Evolutionary conservation across 306 rosid species (phyloP).

Genomic region (Fragaria ananassa): DNA sequence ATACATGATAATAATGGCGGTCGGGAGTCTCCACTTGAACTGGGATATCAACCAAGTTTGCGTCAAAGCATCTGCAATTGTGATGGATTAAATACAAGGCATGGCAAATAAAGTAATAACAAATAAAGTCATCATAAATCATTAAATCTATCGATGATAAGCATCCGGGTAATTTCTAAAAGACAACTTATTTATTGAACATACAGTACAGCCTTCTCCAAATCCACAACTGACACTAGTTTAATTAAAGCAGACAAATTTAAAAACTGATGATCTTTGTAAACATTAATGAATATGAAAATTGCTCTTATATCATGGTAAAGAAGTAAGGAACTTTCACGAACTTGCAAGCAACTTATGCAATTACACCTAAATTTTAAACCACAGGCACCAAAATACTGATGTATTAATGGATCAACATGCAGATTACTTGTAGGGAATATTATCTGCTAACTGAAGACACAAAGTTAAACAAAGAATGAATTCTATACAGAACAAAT

Average conservation of each 20-base stretch:
- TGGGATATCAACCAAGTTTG: slow-evolving; percentile 74
- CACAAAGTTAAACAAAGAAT: neutral
- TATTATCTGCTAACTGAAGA: neutral
- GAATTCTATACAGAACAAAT: neutral
- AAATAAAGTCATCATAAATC: neutral
- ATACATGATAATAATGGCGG: slow-evolving; percentile 86
- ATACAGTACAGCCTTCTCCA: neutral
- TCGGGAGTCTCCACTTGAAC: slow-evolving; percentile 93
- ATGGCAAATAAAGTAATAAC: neutral
- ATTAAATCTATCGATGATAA: neutral
- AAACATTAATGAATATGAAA: neutral
- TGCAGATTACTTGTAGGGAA: neutral
- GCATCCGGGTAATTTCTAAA: neutral
- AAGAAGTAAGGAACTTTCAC: neutral
- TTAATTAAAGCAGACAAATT: neutral
- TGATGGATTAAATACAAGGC: neutral
- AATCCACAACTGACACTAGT: neutral
- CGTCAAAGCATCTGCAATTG: slow-evolving; percentile 58
- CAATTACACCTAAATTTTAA: neutral
- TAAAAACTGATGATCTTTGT: neutral
- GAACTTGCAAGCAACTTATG: neutral
- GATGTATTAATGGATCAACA: neutral
- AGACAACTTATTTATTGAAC: neutral
- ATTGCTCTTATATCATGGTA: neutral
- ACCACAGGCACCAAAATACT: neutral